Percentiles rank a stretch among this genome's conserved stretches.
These are phyloP conservation scores for Pichia sp. DNA, from an alignment of 1,139 yeast genomes.

Conservation along the genomic window DNA sequence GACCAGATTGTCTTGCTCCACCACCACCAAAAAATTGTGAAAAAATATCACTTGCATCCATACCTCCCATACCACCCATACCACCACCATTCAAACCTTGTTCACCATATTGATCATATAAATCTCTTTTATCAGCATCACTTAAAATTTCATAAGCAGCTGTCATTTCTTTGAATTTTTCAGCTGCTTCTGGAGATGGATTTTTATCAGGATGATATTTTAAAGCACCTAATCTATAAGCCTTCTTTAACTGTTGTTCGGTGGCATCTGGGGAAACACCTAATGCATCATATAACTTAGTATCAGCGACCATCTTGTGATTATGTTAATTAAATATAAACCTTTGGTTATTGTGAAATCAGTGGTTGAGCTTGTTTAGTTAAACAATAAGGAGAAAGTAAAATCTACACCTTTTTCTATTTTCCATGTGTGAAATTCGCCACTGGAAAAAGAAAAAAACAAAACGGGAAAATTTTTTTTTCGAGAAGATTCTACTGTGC, in stretches of 20 bases:
- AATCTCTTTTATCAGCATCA: constrained; percentile 80
- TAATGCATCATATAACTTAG: constrained; percentile 76
- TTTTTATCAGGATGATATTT: constrained; percentile 95
- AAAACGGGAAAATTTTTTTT: not conserved
- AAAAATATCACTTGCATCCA: constrained; percentile 71
- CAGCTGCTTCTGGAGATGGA: constrained; percentile 85
- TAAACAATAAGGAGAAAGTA: no score
- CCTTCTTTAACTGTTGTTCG: constrained; percentile 85
- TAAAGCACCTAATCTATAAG: constrained; percentile 88
- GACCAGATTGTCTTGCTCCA: constrained; percentile 74
- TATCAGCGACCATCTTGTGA: constrained; percentile 72
- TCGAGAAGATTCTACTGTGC: constrained; percentile 8
- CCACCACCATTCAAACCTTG: constrained; percentile 73
- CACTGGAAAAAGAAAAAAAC: not conserved
- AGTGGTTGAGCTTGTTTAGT: no score
- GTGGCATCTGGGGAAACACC: constrained; percentile 77
- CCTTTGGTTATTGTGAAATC: not conserved
- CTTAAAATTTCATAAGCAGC: constrained; percentile 85
- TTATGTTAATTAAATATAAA: not conserved
- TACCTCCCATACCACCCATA: constrained; percentile 68
- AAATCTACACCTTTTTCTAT: not conserved
- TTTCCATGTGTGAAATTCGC: not conserved
- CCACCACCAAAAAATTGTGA: constrained; percentile 81
- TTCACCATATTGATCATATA: constrained; percentile 86
- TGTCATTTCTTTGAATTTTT: constrained; percentile 82